Conservation (phyloP, 2,329 filamentous ascomycete genomes). For the Pseudocercospora cruenta region DNA sequence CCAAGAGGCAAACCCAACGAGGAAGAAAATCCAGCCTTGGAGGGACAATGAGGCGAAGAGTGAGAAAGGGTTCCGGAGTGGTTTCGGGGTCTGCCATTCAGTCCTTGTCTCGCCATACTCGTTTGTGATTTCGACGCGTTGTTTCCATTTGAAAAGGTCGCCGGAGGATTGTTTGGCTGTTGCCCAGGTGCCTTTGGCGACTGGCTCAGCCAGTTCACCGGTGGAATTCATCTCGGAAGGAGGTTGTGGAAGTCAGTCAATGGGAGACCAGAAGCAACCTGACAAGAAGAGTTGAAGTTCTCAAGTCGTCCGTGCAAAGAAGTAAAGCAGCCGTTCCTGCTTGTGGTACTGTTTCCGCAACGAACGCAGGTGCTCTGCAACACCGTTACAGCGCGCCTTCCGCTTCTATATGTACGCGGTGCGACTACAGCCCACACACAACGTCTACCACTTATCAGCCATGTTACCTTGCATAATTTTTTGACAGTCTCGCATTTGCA, state of each 20-base stretch:
- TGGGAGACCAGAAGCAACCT: background rate
- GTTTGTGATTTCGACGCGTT: constrained; percentile 69
- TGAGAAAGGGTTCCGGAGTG: constrained; percentile 70
- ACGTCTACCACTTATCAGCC: background rate
- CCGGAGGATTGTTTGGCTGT: constrained; percentile 66
- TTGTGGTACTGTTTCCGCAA: background rate
- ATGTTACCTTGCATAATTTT: constrained; percentile 12
- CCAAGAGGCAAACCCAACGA: constrained; percentile 76
- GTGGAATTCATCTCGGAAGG: constrained; percentile 32
- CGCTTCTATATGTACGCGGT: constrained; percentile 1
- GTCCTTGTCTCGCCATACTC: constrained; percentile 65
- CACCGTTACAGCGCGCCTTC: background rate
- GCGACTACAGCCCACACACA: constrained; percentile 1
- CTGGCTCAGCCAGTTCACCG: constrained; percentile 62
- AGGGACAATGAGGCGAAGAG: constrained; percentile 66
- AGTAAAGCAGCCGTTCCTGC: background rate
- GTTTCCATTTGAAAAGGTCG: constrained; percentile 74
- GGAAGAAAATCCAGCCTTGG: constrained; percentile 73
- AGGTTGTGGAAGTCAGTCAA: background rate
- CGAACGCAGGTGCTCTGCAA: background rate
- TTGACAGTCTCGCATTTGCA: constrained; percentile 4
- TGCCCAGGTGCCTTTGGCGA: constrained; percentile 67
- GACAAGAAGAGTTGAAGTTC: background rate
- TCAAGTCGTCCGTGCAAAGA: no score
- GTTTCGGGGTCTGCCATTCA: constrained; percentile 70